Evolutionary conservation across 495 filamentous ascomycete species (phyloP).

Genomic region (Parathielavia hyrcaniae): DNA sequence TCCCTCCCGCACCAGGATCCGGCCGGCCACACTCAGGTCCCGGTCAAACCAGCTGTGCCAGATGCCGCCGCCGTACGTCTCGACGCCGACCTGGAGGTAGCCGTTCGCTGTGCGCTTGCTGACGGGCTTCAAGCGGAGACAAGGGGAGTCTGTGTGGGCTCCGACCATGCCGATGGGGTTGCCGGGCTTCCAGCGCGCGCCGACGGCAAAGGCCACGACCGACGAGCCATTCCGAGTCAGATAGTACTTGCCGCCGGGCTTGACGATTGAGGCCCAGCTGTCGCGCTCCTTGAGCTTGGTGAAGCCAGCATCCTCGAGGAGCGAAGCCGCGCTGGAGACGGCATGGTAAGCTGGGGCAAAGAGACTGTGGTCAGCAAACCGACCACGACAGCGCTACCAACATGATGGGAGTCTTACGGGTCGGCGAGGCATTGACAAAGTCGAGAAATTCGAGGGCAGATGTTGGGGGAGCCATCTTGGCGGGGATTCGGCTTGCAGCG

Average conservation of each 20-base stretch:
- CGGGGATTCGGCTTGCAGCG: slow-evolving; percentile 11
- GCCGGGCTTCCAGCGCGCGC: slow-evolving; percentile 85
- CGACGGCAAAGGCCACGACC: slow-evolving; percentile 90
- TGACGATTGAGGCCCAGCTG: slow-evolving; percentile 71
- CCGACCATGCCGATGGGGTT: slow-evolving; percentile 94
- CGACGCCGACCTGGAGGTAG: slow-evolving; percentile 93
- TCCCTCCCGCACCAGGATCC: slow-evolving; percentile 69
- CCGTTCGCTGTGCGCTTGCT: slow-evolving; percentile 78
- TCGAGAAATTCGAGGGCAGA: slow-evolving; percentile 79
- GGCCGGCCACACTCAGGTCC: slow-evolving; percentile 84
- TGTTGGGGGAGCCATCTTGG: slow-evolving; percentile 54
- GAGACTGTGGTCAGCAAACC: background rate
- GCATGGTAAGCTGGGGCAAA: slow-evolving; percentile 77
- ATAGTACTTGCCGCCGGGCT: slow-evolving; percentile 91
- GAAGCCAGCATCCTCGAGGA: slow-evolving; percentile 77
- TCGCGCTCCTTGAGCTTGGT: slow-evolving; percentile 84
- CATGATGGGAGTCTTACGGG: slow-evolving; percentile 56
- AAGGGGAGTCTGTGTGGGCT: slow-evolving; percentile 92
- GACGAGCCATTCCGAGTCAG: slow-evolving; percentile 92
- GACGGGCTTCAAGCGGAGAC: slow-evolving; percentile 84
- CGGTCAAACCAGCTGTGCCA: slow-evolving; percentile 91
- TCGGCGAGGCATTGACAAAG: slow-evolving; percentile 92
- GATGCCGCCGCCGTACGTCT: slow-evolving; percentile 89
- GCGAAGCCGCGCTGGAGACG: slow-evolving; percentile 67
- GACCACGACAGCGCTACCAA: background rate